Evolutionary conservation across 2,329 filamentous ascomycete genomes (phyloP).

Genomic region (Chlorencoelia australis): DNA sequence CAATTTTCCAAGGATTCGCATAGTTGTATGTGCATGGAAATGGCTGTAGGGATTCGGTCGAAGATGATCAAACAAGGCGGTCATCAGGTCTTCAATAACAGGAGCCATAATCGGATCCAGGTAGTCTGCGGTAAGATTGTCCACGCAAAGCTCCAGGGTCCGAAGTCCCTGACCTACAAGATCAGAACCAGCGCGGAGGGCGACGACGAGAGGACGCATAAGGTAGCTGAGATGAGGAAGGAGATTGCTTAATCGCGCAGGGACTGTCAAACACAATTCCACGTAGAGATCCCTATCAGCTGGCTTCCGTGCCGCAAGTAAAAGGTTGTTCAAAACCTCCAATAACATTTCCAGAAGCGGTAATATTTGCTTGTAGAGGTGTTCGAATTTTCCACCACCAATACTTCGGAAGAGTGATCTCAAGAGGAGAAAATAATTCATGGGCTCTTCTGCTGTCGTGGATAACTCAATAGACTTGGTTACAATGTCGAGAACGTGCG

Average conservation of each 20-base stretch:
- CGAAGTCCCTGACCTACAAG: conserved; percentile 88
- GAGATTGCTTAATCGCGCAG: conserved; percentile 85
- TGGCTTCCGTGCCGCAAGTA: conserved; percentile 82
- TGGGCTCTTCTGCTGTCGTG: conserved; percentile 90
- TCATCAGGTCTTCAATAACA: conserved; percentile 98
- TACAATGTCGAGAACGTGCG: conserved; percentile 94
- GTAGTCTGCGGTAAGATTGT: conserved; percentile 96
- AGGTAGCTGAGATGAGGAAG: conserved; percentile 91
- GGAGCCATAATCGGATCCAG: conserved; percentile 98
- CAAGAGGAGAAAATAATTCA: conserved; percentile 95
- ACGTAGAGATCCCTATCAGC: conserved; percentile 92
- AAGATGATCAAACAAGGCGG: conserved; percentile 89
- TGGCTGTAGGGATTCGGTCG: conserved; percentile 92
- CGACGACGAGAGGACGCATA: conserved; percentile 96
- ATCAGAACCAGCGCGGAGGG: conserved; percentile 81
- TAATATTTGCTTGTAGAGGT: conserved; percentile 95
- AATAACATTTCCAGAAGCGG: conserved; percentile 94
- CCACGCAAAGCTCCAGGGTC: conserved; percentile 91
- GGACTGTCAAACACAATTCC: conserved; percentile 91
- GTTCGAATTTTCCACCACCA: conserved; percentile 92
- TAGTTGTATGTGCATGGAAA: conserved; percentile 94
- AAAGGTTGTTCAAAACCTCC: conserved; percentile 90
- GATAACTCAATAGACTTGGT: conserved; percentile 95
- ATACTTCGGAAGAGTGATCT: conserved; percentile 93
- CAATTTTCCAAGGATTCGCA: conserved; percentile 93